phyloP scores from a whole-genome alignment of 2,329 filamentous ascomycete species.

The Phialophora chinensis region DNA sequence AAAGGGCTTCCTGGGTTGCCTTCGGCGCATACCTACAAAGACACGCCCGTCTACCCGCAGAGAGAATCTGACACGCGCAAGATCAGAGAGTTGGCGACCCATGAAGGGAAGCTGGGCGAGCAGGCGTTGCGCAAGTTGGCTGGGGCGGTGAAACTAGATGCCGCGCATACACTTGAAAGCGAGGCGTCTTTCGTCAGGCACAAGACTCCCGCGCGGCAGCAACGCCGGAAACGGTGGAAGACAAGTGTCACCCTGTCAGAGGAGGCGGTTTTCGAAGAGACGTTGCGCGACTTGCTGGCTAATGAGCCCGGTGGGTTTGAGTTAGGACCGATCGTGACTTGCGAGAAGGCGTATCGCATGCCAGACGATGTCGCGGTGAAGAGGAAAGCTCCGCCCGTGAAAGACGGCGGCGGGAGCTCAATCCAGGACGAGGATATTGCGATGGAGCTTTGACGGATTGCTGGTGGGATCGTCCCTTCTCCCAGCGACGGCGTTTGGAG shows the following conservation, averaged over 20 bases:
- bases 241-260: constrained; percentile 42
- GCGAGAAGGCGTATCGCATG: constrained; percentile 64
- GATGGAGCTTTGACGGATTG: constrained; percentile 28
- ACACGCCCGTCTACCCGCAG: constrained; percentile 63
- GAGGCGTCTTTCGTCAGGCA: constrained; percentile 42
- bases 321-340: constrained; percentile 62
- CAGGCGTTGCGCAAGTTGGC: constrained; percentile 67
- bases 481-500: constrained; percentile 37
- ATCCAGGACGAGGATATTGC: constrained; percentile 27
- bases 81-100: constrained; percentile 67
- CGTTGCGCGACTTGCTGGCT: constrained; percentile 58
- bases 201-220: constrained; percentile 43
- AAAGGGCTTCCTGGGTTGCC: constrained; percentile 67
- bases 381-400: constrained; percentile 31
- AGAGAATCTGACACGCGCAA: constrained; percentile 65
- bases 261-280: constrained; percentile 62
- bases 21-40: constrained; percentile 67
- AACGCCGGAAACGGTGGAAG: constrained; percentile 36
- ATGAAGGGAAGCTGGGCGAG: constrained; percentile 69
- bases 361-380: constrained; percentile 45
- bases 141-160: constrained; percentile 53
- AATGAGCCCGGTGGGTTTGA: constrained; percentile 48
- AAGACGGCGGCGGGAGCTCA: constrained; percentile 36
- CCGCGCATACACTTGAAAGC: constrained; percentile 49
- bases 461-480: constrained; percentile 15